Conservation (phyloP, 108 stramenopile species). For the Nannochloropsis oceanica region DNA sequence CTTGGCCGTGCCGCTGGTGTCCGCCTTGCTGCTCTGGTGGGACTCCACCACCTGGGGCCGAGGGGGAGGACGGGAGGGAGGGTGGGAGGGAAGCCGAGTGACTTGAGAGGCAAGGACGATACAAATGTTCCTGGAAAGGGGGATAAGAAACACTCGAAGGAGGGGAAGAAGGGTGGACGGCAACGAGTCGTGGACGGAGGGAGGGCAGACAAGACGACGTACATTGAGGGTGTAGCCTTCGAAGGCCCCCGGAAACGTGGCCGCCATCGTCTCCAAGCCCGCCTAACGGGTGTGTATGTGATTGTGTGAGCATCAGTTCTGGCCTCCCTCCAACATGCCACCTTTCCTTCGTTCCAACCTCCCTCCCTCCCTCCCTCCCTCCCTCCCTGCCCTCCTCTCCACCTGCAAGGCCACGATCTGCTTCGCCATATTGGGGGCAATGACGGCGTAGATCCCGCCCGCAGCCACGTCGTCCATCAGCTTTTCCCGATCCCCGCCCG, state of each 20-base stretch:
- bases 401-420: conserved; percentile 96
- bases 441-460: conserved; percentile 67
- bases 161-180: not conserved
- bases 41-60: conserved; percentile 50
- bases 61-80: not conserved
- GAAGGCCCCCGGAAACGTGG: conserved; percentile 77
- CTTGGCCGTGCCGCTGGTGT: conserved; percentile 94
- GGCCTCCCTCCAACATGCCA: too few species aligned
- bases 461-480: conserved; percentile 41
- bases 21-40: conserved; percentile 91
- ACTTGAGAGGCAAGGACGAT: not conserved
- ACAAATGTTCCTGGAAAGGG: not conserved
- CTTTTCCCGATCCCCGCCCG: conserved; percentile 74
- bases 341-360: not conserved
- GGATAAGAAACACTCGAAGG: not conserved
- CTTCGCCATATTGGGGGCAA: conserved; percentile 99
- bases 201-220: not conserved
- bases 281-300: conserved; percentile 45
- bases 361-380: not conserved
- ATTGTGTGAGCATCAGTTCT: not conserved
- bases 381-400: not conserved
- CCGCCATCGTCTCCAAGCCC: conserved; percentile 70
- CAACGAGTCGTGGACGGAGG: too few species aligned
- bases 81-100: not conserved
- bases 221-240: conserved; percentile 75